Evolutionary conservation across 164 flowering plant genomes (phyloP).

Genomic region (Macadamia tetraphylla): DNA sequence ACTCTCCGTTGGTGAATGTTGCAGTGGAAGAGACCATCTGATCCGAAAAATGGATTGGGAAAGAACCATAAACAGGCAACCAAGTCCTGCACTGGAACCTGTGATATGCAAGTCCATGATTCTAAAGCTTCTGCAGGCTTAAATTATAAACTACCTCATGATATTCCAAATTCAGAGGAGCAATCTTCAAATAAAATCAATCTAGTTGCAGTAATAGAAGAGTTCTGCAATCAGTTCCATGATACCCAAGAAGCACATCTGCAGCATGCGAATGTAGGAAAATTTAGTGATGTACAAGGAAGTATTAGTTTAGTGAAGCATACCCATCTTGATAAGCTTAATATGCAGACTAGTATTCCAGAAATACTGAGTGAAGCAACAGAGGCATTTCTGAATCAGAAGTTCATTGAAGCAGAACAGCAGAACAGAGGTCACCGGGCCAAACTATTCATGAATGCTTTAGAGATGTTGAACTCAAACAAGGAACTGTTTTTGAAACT

Average conservation of each 20-base stretch:
- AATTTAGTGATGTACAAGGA: constrained; percentile 19
- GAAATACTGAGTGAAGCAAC: constrained; percentile 52
- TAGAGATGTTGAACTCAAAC: constrained; percentile 50
- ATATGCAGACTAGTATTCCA: constrained; percentile 22
- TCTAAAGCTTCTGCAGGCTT: constrained; percentile 19
- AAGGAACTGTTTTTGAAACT: constrained; percentile 49
- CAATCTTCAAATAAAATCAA: constrained; percentile 19
- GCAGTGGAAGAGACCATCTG: constrained; percentile 18
- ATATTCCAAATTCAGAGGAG: constrained; percentile 16
- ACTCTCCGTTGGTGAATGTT: constrained; percentile 35
- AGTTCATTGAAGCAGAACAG: constrained; percentile 32
- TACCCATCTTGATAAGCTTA: constrained; percentile 23
- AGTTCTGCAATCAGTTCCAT: constrained; percentile 32
- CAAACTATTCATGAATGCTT: constrained; percentile 48
- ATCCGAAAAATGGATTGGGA: constrained; percentile 20
- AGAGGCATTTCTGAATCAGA: constrained; percentile 48
- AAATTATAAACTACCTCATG: constrained; percentile 16
- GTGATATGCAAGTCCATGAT: constrained; percentile 28
- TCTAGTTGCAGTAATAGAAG: constrained; percentile 44
- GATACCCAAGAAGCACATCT: constrained; percentile 8
- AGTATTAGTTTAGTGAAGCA: constrained; percentile 13
- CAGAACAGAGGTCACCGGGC: constrained; percentile 30
- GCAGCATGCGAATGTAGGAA: constrained; percentile 10
- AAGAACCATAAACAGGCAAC: constrained; percentile 29
- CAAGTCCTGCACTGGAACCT: constrained; percentile 26